These are phyloP conservation scores for Smithsoniella earleae DNA, from an alignment of 163 green algal species.

Conservation along the genomic window DNA sequence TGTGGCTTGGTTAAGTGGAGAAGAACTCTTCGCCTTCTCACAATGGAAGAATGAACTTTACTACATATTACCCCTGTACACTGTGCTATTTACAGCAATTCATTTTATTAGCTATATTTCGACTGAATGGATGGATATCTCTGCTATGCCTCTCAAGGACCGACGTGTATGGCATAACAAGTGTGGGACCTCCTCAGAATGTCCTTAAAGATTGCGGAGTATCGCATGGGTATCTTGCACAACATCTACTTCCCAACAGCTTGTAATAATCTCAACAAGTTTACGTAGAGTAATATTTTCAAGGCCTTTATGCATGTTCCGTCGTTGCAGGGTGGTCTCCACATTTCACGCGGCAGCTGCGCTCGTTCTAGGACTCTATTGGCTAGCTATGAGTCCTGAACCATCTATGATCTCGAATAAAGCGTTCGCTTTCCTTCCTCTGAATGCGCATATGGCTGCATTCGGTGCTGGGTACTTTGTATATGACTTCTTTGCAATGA, in stretches of 20 bases:
- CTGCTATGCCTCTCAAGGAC: background rate
- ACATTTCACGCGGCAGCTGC: background rate
- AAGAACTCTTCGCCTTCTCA: background rate
- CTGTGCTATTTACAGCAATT: conserved; percentile 2
- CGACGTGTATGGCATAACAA: conserved; percentile 13
- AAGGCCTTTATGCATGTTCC: too few relatives aligned
- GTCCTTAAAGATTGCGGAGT: too few relatives aligned
- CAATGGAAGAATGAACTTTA: conserved; percentile 6
- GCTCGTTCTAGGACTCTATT: background rate
- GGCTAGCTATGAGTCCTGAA: too few relatives aligned
- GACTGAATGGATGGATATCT: background rate
- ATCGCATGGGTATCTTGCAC: too few relatives aligned
- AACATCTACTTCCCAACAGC: too few relatives aligned
- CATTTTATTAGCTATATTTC: conserved; percentile 11
- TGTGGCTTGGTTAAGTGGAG: background rate
- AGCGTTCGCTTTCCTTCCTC: background rate
- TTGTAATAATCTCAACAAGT: too few relatives aligned
- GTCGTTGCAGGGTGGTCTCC: conserved; percentile 8
- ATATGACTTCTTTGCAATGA: conserved; percentile 26
- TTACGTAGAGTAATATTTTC: too few relatives aligned
- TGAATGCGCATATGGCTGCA: conserved; percentile 22
- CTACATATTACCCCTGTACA: background rate
- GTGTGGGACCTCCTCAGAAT: too few relatives aligned
- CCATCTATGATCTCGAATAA: too few relatives aligned
- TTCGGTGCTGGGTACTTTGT: conserved; percentile 24